These are phyloP conservation scores for Lophiotrema nucula DNA, from an alignment of 495 filamentous ascomycete genomes.

Conservation along the genomic window DNA sequence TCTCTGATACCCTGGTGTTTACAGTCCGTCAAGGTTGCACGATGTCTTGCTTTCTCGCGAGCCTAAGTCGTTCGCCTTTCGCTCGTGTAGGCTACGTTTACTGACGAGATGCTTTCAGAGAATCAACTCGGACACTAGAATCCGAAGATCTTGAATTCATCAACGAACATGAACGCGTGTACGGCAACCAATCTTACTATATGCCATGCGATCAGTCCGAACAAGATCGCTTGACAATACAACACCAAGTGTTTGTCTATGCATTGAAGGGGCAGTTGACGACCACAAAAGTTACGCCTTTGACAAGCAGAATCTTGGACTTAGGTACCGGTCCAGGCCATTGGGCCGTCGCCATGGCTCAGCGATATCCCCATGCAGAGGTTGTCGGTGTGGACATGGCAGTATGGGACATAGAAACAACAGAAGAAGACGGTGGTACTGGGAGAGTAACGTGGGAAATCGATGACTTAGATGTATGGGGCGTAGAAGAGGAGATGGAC, in stretches of 20 bases:
- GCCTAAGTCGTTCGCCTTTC: too few relatives aligned
- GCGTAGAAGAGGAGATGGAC: conserved; percentile 14
- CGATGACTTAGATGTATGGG: conserved; percentile 32
- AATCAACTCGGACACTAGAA: conserved; percentile 25
- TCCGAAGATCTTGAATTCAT: conserved; percentile 37
- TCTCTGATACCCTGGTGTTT: too few relatives aligned
- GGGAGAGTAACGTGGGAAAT: conserved; percentile 30
- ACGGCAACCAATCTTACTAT: conserved; percentile 64
- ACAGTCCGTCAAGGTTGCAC: not conserved
- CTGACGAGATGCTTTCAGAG: conserved; percentile 16
- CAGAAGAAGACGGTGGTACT: conserved; percentile 11
- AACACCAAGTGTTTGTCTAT: conserved; percentile 40
- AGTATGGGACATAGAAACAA: conserved; percentile 33
- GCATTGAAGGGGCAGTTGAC: conserved; percentile 35
- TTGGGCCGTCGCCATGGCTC: conserved; percentile 39
- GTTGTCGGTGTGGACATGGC: conserved; percentile 38
- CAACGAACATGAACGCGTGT: conserved; percentile 65
- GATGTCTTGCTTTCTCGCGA: too few relatives aligned
- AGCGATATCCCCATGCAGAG: conserved; percentile 36
- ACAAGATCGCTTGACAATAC: conserved; percentile 66
- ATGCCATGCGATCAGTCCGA: conserved; percentile 77
- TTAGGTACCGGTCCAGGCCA: conserved; percentile 40
- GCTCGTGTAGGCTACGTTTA: not conserved
- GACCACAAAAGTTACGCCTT: conserved; percentile 26
- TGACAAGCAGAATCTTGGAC: conserved; percentile 34